Conservation (phyloP, 2,329 filamentous ascomycete species). For the Sporothrix euskadiensis region DNA sequence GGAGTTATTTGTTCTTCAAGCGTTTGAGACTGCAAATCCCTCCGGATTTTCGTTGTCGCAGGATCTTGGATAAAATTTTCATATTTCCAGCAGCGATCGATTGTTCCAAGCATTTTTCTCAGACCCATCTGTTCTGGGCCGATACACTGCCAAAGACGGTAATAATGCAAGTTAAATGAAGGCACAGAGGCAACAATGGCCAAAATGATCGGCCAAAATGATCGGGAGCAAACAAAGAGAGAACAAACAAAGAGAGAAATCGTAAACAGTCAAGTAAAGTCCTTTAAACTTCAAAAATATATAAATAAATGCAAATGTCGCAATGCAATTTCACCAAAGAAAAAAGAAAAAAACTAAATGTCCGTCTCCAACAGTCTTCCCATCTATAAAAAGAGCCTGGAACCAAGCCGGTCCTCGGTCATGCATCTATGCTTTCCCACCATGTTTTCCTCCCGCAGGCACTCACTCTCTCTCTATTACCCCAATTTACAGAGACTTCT, state of each 20-base stretch:
- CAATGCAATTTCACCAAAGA: constrained; percentile 7
- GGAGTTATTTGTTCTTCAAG: background rate
- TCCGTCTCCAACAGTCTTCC: background rate
- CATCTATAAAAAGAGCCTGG: constrained; percentile 3
- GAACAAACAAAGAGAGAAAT: background rate
- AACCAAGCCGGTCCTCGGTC: background rate
- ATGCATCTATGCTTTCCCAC: constrained; percentile 5
- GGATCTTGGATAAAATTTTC: background rate
- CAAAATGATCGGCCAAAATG: background rate
- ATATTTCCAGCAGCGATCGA: background rate
- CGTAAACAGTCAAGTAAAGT: background rate
- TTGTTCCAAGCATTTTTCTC: background rate
- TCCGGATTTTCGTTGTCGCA: background rate
- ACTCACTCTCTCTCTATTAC: background rate
- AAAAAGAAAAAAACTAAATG: too few relatives aligned
- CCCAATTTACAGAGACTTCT: constrained; percentile 50
- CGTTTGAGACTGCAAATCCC: background rate
- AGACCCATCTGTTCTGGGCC: background rate
- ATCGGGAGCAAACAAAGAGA: background rate
- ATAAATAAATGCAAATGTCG: constrained; percentile 10
- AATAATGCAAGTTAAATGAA: too few relatives aligned
- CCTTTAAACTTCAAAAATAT: background rate
- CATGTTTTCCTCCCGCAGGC: background rate
- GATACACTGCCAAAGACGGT: too few relatives aligned
- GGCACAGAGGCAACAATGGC: too few relatives aligned